These are phyloP conservation scores for Dendrocalamus sinicus DNA, from an alignment of 176 grass and related monocot species.

Conservation along the genomic window DNA sequence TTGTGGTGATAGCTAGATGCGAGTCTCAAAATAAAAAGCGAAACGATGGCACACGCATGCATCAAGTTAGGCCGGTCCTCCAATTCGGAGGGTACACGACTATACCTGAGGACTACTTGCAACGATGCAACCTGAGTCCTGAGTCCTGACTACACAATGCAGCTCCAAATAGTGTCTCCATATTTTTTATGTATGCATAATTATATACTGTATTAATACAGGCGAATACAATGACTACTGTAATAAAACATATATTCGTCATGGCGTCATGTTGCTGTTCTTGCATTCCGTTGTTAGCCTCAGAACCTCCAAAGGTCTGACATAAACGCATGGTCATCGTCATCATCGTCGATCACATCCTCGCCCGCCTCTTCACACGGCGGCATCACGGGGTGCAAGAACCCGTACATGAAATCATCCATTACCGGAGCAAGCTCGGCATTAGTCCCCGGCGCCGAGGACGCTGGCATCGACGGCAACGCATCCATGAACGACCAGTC, in stretches of 20 bases:
- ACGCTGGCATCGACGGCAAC: slow-evolving; percentile 11
- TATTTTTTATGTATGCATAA: background rate
- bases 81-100: background rate
- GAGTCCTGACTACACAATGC: too few species aligned
- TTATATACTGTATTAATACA: background rate
- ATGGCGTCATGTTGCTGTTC: background rate
- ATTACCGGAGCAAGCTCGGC: background rate
- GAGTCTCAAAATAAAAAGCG: background rate
- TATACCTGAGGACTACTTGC: too few species aligned
- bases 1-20: background rate
- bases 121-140: background rate
- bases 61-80: background rate
- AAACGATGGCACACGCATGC: background rate
- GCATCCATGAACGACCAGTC: slow-evolving; percentile 59
- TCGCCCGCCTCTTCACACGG: background rate
- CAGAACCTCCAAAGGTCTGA: slow-evolving; percentile 52
- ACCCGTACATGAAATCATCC: slow-evolving; percentile 53
- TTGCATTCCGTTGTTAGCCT: background rate
- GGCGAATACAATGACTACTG: background rate
- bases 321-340: slow-evolving; percentile 43
- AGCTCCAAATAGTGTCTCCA: background rate
- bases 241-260: background rate
- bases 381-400: background rate
- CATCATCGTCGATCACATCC: slow-evolving; percentile 7
- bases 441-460: background rate